Evolutionary conservation across 805 yeast species (phyloP).

Genomic region (Tetrapisispora iriomotensis): DNA sequence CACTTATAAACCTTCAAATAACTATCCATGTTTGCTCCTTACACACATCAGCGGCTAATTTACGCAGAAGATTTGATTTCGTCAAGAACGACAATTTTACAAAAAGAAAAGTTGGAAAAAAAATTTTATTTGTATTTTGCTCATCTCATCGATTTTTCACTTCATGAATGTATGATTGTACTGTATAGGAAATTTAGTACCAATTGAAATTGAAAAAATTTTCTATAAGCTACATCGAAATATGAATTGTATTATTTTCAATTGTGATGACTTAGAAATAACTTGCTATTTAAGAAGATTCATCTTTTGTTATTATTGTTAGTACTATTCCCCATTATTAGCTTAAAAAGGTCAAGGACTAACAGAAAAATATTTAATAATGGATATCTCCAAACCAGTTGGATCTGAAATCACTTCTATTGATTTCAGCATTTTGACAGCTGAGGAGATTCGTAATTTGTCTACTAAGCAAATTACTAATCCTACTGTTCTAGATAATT

Average conservation of each 20-base stretch:
- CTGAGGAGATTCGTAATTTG: conserved; percentile 72
- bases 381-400: conserved; percentile 96
- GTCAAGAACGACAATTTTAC: background rate
- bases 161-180: background rate
- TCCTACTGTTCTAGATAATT: conserved; percentile 89
- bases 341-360: too few relatives aligned
- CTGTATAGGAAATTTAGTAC: background rate
- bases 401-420: conserved; percentile 90
- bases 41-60: background rate
- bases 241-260: too few relatives aligned
- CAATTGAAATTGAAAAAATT: too few relatives aligned
- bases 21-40: too few relatives aligned
- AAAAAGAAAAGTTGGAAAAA: background rate
- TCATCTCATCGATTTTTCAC: conserved; percentile 4
- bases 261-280: too few relatives aligned
- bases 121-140: background rate
- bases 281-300: too few relatives aligned
- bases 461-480: conserved; percentile 94
- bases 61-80: background rate
- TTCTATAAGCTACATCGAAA: too few relatives aligned
- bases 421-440: conserved; percentile 77
- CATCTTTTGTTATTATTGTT: too few relatives aligned
- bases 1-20: too few relatives aligned
- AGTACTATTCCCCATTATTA: too few relatives aligned
- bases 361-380: conserved; percentile 22